These are phyloP conservation scores for Citrullus colocynthis DNA, from an alignment of 306 rosid species.

Conservation along the genomic window DNA sequence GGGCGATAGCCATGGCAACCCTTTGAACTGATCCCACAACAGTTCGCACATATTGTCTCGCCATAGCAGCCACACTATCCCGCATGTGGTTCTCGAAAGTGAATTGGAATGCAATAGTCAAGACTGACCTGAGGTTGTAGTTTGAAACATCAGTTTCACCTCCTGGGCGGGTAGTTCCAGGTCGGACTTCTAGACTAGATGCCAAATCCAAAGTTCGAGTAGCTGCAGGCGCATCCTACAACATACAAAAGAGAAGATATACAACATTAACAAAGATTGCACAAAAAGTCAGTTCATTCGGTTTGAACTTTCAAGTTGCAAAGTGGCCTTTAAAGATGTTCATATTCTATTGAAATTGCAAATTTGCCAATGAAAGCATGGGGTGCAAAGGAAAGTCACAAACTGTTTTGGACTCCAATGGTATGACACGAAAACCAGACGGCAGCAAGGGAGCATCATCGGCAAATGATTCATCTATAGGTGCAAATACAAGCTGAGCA, in stretches of 20 bases:
- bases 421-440: constrained; percentile 95
- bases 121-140: constrained; percentile 78
- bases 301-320: neutral
- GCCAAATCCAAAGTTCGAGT: constrained; percentile 84
- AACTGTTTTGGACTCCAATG: constrained; percentile 84
- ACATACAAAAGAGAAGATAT: neutral
- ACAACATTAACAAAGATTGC: neutral
- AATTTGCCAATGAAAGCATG: neutral
- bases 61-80: constrained; percentile 95
- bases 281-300: neutral
- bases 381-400: neutral
- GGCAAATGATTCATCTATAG: constrained; percentile 92
- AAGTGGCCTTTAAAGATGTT: neutral
- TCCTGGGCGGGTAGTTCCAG: constrained; percentile 37
- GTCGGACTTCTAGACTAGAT: constrained; percentile 77
- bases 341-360: neutral
- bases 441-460: constrained; percentile 88
- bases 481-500: constrained; percentile 96
- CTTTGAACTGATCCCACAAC: constrained; percentile 93
- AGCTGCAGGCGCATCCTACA: constrained; percentile 52
- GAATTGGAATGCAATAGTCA: constrained; percentile 90
- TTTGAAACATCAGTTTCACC: constrained; percentile 39
- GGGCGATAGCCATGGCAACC: constrained; percentile 97
- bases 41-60: constrained; percentile 90
- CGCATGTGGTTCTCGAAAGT: constrained; percentile 76